A percentile compares a stretch with the other conserved stretches of the same genome.
These are phyloP conservation scores for Mrakia gelida DNA, from an alignment of 768 basidiomycete species.

Conservation along the genomic window DNA sequence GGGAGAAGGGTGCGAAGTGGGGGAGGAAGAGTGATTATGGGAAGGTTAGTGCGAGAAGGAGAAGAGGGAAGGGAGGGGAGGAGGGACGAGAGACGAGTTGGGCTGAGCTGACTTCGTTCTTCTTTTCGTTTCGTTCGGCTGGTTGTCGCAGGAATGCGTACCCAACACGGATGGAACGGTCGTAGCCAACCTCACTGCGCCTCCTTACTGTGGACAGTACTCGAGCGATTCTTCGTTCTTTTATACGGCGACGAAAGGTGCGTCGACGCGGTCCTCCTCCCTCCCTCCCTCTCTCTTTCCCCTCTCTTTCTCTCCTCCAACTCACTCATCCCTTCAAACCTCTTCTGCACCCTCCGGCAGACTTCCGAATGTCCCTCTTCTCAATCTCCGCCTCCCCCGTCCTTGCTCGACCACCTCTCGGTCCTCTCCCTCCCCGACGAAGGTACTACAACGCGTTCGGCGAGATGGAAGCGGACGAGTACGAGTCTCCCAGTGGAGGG, in stretches of 20 bases:
- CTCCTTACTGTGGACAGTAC: slow-evolving; percentile 32
- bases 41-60: neutral
- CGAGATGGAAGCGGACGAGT: slow-evolving; percentile 13
- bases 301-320: slow-evolving; percentile 1
- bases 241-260: slow-evolving; percentile 84
- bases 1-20: slow-evolving; percentile 12
- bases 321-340: neutral
- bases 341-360: slow-evolving; percentile 40
- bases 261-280: slow-evolving; percentile 21
- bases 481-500: slow-evolving; percentile 16
- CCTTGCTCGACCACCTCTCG: slow-evolving; percentile 55
- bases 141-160: slow-evolving; percentile 5
- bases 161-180: slow-evolving; percentile 30
- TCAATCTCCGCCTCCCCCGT: slow-evolving; percentile 42
- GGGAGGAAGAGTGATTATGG: slow-evolving; percentile 4
- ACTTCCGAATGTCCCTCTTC: slow-evolving; percentile 85
- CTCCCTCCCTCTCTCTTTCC: slow-evolving; percentile 2
- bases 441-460: neutral
- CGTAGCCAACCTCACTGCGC: slow-evolving; percentile 26
- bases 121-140: no score
- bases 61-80: neutral
- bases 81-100: no score
- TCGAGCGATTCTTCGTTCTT: slow-evolving; percentile 76
- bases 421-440: neutral
- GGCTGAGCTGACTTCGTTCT: neutral